Percentiles rank a stretch among this genome's conserved stretches.
phyloP scores from a whole-genome alignment of 2,329 filamentous ascomycete genomes.

The Colletotrichum aenigma region DNA sequence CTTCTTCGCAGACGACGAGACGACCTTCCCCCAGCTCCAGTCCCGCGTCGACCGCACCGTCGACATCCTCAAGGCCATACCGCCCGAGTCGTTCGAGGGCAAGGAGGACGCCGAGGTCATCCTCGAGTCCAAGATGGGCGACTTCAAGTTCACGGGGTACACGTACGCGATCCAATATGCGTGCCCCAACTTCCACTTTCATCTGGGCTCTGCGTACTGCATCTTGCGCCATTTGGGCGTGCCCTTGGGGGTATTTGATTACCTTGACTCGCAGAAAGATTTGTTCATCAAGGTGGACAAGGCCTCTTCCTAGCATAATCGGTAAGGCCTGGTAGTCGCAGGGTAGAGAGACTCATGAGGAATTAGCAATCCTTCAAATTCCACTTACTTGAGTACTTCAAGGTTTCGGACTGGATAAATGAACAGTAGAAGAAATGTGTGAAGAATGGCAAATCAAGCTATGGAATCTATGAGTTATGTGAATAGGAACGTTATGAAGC shows the following conservation, averaged over 20 bases:
- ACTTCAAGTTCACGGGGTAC: slow-evolving; percentile 33
- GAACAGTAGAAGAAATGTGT: background rate
- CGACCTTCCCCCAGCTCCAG: slow-evolving; percentile 9
- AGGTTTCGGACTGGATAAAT: background rate
- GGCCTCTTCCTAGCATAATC: background rate
- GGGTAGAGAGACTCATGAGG: background rate
- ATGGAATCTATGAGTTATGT: background rate
- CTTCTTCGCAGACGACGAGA: slow-evolving; percentile 22
- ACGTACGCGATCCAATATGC: slow-evolving; percentile 47
- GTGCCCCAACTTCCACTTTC: slow-evolving; percentile 66
- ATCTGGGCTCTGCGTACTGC: slow-evolving; percentile 58
- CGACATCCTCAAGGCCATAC: slow-evolving; percentile 31
- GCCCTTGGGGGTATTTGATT: slow-evolving; percentile 62
- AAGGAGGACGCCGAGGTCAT: slow-evolving; percentile 26
- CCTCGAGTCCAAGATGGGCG: slow-evolving; percentile 28
- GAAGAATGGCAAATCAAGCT: background rate
- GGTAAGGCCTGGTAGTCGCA: rapidly evolving
- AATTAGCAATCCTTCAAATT: background rate
- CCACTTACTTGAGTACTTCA: background rate
- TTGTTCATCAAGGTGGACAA: slow-evolving; percentile 5
- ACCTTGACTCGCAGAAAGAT: slow-evolving; percentile 31
- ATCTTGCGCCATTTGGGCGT: slow-evolving; percentile 62
- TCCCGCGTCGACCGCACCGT: slow-evolving; percentile 24
- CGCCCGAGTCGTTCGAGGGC: slow-evolving; percentile 19
- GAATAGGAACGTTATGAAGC: background rate